Evolutionary conservation across 805 yeast species (phyloP).

Genomic region (Ogataea populi-albae): DNA sequence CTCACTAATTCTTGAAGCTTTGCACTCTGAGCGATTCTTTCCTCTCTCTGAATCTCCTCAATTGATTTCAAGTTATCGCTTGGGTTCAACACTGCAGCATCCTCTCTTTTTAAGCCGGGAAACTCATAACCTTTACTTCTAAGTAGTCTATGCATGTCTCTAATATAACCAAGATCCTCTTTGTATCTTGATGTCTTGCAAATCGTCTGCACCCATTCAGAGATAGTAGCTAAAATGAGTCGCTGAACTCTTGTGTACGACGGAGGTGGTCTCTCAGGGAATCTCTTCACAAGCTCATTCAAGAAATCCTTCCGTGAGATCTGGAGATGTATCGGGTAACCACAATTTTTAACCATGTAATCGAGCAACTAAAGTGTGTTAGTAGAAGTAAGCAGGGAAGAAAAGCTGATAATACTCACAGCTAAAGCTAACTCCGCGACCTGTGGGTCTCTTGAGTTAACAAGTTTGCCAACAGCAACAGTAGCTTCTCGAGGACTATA

Average conservation of each 20-base stretch:
- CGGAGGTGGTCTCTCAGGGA: constrained; percentile 92
- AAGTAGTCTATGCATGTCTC: constrained; percentile 93
- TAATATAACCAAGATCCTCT: constrained; percentile 86
- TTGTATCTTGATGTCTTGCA: constrained; percentile 87
- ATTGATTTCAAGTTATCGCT: constrained; percentile 81
- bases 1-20: constrained; percentile 93
- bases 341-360: constrained; percentile 93
- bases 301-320: constrained; percentile 92
- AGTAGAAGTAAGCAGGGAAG: neutral
- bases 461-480: constrained; percentile 72
- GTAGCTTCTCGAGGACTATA: constrained; percentile 83
- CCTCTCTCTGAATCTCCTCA: constrained; percentile 89
- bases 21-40: constrained; percentile 88
- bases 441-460: constrained; percentile 81
- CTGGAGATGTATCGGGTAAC: constrained; percentile 94
- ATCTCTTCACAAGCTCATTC: constrained; percentile 86
- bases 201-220: constrained; percentile 96
- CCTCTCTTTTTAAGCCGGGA: constrained; percentile 88
- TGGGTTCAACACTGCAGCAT: constrained; percentile 90
- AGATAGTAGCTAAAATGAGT: constrained; percentile 82
- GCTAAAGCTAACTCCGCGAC: constrained; percentile 74
- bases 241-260: constrained; percentile 81
- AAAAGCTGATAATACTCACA: constrained; percentile 9
- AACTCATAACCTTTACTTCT: constrained; percentile 88
- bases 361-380: constrained; percentile 50